phyloP scores from a whole-genome alignment of 768 basidiomycete species.

The Auriscalpium microsporum region DNA sequence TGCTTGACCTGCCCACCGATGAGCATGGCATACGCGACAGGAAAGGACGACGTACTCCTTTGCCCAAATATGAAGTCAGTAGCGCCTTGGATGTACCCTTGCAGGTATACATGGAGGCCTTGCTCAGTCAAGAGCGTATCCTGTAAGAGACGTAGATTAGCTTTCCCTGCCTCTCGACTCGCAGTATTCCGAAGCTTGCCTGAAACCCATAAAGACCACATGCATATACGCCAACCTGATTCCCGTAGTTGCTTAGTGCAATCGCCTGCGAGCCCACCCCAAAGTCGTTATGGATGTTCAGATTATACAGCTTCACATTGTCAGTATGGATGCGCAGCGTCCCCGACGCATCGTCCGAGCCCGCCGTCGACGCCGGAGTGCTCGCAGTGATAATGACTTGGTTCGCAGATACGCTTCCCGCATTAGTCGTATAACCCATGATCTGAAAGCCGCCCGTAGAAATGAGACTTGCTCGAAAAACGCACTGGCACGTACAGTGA shows the following conservation, averaged over 20 bases:
- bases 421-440: conserved; percentile 15
- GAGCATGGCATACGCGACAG: too few species aligned
- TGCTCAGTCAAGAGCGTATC: conserved; percentile 38
- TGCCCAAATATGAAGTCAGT: conserved; percentile 46
- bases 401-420: conserved; percentile 7
- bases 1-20: conserved; percentile 18
- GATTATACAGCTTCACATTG: conserved; percentile 37
- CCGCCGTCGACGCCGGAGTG: conserved; percentile 21
- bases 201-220: conserved; percentile 13
- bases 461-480: too few species aligned
- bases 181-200: not conserved
- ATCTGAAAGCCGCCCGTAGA: not conserved
- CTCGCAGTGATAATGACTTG: conserved; percentile 10
- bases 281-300: conserved; percentile 40
- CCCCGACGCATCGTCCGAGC: conserved; percentile 40
- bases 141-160: conserved; percentile 17
- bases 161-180: conserved; percentile 18
- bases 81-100: conserved; percentile 41
- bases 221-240: conserved; percentile 18
- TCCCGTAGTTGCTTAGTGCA: conserved; percentile 43
- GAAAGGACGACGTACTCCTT: conserved; percentile 2
- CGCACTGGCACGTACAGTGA: conserved; percentile 21
- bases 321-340: conserved; percentile 39
- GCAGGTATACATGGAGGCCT: conserved; percentile 39
- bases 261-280: conserved; percentile 39